A percentile compares a stretch with the other conserved stretches of the same genome.
Evolutionary conservation across 192 early-diverging fungal species (phyloP).

Genomic region (Coemansia sp.): DNA sequence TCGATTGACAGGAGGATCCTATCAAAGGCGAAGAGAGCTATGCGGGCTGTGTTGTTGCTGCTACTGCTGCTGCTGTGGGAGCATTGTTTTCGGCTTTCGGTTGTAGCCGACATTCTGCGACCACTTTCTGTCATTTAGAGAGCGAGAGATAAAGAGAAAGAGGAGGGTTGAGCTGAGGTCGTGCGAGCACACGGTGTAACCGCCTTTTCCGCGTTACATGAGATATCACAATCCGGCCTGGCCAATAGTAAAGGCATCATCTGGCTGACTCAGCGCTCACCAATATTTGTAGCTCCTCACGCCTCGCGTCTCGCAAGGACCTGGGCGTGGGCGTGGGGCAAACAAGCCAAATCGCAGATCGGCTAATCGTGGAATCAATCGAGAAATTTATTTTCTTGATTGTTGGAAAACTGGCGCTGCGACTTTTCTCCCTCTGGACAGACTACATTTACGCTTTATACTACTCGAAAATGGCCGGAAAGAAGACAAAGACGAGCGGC

Average conservation of each 20-base stretch:
- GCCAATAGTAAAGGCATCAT: background rate
- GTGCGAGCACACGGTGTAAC: background rate
- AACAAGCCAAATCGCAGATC: too few species aligned
- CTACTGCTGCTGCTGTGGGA: too few species aligned
- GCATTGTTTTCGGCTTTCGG: too few species aligned
- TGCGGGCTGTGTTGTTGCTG: too few species aligned
- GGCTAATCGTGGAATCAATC: too few species aligned
- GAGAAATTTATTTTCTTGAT: too few species aligned
- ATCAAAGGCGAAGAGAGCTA: background rate
- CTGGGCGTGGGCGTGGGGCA: too few species aligned
- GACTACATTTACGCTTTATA: background rate
- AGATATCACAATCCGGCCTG: background rate
- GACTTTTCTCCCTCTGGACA: background rate
- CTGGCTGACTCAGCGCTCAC: too few species aligned
- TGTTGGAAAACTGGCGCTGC: background rate
- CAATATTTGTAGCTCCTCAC: too few species aligned
- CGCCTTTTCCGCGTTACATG: background rate
- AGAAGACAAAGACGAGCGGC: conserved; percentile 16
- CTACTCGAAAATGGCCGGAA: conserved; percentile 20
- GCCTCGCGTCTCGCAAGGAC: too few species aligned
- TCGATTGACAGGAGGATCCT: background rate
- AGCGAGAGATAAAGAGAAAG: background rate
- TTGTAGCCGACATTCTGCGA: background rate
- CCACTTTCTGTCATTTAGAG: too few species aligned
- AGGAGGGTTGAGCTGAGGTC: background rate